These are phyloP conservation scores for Meyerozyma sp. DNA, from an alignment of 1,139 yeast species.

Conservation along the genomic window DNA sequence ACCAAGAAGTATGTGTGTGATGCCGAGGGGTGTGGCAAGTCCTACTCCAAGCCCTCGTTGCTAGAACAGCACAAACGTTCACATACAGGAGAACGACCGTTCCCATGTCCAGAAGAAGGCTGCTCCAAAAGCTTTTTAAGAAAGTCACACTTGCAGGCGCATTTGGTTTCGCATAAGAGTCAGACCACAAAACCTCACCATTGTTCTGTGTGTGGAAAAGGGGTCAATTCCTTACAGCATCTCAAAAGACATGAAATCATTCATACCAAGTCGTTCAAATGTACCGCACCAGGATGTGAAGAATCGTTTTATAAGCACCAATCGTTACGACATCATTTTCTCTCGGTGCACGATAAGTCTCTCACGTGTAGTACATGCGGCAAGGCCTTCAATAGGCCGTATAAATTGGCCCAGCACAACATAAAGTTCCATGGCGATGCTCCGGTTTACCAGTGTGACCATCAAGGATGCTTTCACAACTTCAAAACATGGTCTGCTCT, in stretches of 20 bases:
- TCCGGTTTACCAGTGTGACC: conserved; percentile 59
- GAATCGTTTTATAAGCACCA: conserved; percentile 75
- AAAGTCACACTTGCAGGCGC: conserved; percentile 76
- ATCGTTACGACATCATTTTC: conserved; percentile 68
- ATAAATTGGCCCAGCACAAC: conserved; percentile 56
- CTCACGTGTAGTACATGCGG: conserved; percentile 55
- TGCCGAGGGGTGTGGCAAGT: conserved; percentile 62
- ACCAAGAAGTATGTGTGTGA: conserved; percentile 58
- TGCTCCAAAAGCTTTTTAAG: conserved; percentile 69
- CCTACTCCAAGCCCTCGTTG: conserved; percentile 76
- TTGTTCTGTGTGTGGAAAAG: conserved; percentile 77
- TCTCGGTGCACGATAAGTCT: conserved; percentile 52
- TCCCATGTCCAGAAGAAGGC: conserved; percentile 44
- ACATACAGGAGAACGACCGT: conserved; percentile 80
- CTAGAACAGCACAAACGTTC: conserved; percentile 75
- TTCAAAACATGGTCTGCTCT: conserved; percentile 77
- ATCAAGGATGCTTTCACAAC: conserved; percentile 51
- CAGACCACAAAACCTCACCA: conserved; percentile 63
- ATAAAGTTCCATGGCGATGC: conserved; percentile 53
- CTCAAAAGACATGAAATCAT: conserved; percentile 74
- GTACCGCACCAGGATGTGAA: conserved; percentile 57
- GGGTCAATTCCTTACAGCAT: conserved; percentile 79
- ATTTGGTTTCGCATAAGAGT: conserved; percentile 54
- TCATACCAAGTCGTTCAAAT: conserved; percentile 65
- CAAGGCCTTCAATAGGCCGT: conserved; percentile 56